phyloP scores from a whole-genome alignment of 176 grass and related monocot species.

The Cocos nucifera region DNA sequence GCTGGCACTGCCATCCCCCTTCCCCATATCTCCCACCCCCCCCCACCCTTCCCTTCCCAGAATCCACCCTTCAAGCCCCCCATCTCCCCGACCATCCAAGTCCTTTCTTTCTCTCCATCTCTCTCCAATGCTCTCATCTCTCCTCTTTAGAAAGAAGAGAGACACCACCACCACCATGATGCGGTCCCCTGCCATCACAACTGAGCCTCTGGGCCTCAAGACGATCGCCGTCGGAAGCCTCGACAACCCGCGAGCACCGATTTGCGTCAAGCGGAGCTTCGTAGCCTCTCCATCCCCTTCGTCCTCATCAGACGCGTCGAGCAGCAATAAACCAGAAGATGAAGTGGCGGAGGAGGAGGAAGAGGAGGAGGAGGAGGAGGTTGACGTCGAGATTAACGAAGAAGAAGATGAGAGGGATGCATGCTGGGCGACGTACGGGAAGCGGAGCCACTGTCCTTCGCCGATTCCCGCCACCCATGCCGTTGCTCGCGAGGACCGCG shows the following conservation, averaged over 20 bases:
- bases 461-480: conserved; percentile 48
- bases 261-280: not conserved
- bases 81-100: not conserved
- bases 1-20: not conserved
- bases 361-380: not conserved
- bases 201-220: not conserved
- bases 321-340: not conserved
- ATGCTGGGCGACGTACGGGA: conserved; percentile 32
- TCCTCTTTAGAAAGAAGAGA: not conserved
- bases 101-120: not conserved
- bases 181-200: not conserved
- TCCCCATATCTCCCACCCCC: not conserved
- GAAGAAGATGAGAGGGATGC: not conserved
- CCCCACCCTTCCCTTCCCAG: not conserved
- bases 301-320: not conserved
- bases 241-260: not conserved
- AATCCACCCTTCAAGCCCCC: too few species aligned
- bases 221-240: not conserved
- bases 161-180: not conserved
- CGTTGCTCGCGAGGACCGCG: conserved; percentile 26
- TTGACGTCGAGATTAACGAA: not conserved
- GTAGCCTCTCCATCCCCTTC: not conserved
- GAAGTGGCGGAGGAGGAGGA: not conserved
- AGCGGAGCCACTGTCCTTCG: not conserved
- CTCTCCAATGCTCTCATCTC: not conserved